Base-by-base conservation (phyloP, 805 yeast genomes). In the Metschnikowia continentalis region DNA sequence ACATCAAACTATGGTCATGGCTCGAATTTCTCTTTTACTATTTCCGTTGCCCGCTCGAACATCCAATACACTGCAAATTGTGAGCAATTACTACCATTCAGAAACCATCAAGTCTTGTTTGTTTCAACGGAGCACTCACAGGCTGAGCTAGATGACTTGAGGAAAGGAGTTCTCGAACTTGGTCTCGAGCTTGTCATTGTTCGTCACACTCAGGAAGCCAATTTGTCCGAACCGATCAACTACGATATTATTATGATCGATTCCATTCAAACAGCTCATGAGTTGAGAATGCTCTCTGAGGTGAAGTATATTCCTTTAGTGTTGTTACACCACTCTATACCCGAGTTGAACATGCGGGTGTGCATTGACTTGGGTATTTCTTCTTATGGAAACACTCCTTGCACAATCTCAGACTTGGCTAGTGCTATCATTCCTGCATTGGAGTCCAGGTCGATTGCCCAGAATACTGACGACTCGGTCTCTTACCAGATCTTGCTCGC, bases 341-440 rank as follows among this genome's bases (percentile, higher is more conserved):
- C 94, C 3, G 83, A 83, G 44, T 79, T 88, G 60, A 88, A 86
- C 61, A 84, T 89, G 83, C 81, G 88, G 67, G 77, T 84, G 41
- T 90, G 96, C 66, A 75, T 89, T 37, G 96, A 90, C 64, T 73
- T 89, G 55, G 96, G 96, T 60, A 89, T 89, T 49, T 85, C 92
- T 10, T 85, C 94, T 0, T 88, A 87, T 64, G 96, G 96, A 42
- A 89, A 88, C 64, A 86, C 94, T 1, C 96, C 96, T 20, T 88
- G 96, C 63, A 81, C 91, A 0, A 80, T 84, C 10, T 80, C 85
- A 46, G 96, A 90, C 61, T 74, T 89, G 57, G 95, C 94, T 3
- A 85, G 90, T 45, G 88, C 89, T 22, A 75, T 89, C 61, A 82
- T 88, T 47, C 95, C 96, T 2, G 96, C 96, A 0, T 70, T 89